Percentiles rank a stretch among this genome's conserved stretches.
Conservation (phyloP, 768 basidiomycete species). For the Serendipita sp. region DNA sequence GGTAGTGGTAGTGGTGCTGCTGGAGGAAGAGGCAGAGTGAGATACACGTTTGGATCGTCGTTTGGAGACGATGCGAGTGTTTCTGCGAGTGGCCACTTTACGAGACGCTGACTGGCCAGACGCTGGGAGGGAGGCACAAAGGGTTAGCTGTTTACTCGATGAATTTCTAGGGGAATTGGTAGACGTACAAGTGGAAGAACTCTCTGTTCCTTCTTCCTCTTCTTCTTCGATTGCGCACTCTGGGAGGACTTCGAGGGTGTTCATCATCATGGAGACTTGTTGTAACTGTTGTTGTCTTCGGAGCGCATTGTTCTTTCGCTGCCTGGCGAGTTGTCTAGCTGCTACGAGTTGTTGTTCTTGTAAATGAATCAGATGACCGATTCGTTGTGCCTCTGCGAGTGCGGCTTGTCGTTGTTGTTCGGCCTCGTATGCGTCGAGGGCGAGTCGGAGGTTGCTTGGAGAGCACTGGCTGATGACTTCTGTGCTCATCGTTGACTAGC, state of each 20-base stretch:
- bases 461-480: too few relatives aligned
- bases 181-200: not conserved
- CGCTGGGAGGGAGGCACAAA: not conserved
- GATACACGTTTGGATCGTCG: not conserved
- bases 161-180: too few relatives aligned
- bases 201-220: not conserved
- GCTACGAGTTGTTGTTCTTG: constrained; percentile 2
- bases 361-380: not conserved
- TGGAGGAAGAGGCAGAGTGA: not conserved
- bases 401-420: not conserved
- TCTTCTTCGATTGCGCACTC: constrained; percentile 1
- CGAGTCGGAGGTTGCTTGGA: constrained; percentile 3
- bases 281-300: not conserved
- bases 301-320: not conserved
- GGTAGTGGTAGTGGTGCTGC: not conserved
- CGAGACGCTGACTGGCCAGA: not conserved
- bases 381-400: not conserved
- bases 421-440: not conserved
- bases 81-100: not conserved
- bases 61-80: not conserved
- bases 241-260: not conserved
- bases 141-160: not conserved
- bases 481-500: too few relatives aligned
- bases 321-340: constrained; percentile 2
- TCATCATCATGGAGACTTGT: not conserved